Base-by-base conservation (phyloP, 1,139 yeast genomes). In the Tardiomyces blankii region DNA sequence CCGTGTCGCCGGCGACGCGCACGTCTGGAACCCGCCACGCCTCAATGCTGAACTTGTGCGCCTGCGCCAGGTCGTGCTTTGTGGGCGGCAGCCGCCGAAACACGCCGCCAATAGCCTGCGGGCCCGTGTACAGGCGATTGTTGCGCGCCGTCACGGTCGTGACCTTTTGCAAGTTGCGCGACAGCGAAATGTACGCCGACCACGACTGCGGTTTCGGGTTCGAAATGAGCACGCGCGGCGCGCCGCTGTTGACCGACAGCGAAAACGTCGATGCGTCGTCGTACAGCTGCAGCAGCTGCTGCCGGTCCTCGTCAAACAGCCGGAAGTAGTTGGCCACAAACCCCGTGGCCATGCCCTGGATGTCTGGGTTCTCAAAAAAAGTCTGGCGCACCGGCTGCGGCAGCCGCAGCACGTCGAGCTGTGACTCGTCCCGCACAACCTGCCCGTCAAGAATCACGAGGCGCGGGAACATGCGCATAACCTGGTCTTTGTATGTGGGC, bases 241-340 rank as follows among this genome's bases (percentile, higher is more conserved):
- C 70, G 9, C 69, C 58, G 55, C 70, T 72, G 60, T 67, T 78
- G 46, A 72, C 75, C 57, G 69, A 80, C 63, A 84, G 63, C 1
- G 96, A 87, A 57, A 91, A 89, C 58, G 84, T 88, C 0, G 96
- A 87, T 56, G 82, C 83, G 44, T 77, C 77, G 49, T 93, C 88
- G 61, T 91, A 91, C 39, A 91, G 68, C 39, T 75, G 74, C 63
- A 82, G 62, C 43, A 91, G 69, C 46, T 82, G 89, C 13, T 72
- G 62, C 51, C 98, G 71, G 60, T 85, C 80, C 6, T 74, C 59
- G 65, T 91, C 99, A 93, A 95, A 91, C 43, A 82, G 68, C 48
- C 80, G 78, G 50, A 84, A 70, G 62, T 75, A 89, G 55, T 84
- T 81, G 18, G 89, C 65, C 8, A 89, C 70, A 63, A 91, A 93